These are phyloP conservation scores for Taiwanofungus camphoratus DNA, from an alignment of 1,284 basidiomycete species.

Conservation along the genomic window DNA sequence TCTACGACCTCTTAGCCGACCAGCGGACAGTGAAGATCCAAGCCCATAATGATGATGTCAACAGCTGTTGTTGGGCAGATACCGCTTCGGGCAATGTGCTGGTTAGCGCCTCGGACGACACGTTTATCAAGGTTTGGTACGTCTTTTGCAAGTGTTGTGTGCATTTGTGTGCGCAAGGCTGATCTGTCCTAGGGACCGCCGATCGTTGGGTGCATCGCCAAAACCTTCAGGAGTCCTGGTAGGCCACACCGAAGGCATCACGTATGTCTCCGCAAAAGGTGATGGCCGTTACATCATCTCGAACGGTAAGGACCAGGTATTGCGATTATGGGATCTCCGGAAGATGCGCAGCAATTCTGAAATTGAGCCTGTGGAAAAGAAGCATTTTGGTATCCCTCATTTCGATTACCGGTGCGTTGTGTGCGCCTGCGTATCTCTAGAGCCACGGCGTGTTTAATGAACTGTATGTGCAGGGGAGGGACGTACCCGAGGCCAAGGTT, in stretches of 20 bases:
- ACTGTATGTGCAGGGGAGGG: constrained; percentile 44
- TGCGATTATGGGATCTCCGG: constrained; percentile 91
- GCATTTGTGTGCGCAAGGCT: background rate
- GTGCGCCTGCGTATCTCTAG: too few relatives aligned
- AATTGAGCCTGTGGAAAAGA: constrained; percentile 48
- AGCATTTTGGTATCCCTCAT: constrained; percentile 52
- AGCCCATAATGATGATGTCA: constrained; percentile 89
- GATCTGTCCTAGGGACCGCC: constrained; percentile 67
- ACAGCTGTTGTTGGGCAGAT: constrained; percentile 96
- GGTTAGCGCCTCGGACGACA: constrained; percentile 91
- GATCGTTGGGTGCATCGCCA: constrained; percentile 73
- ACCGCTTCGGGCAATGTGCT: constrained; percentile 88
- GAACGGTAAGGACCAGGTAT: constrained; percentile 96
- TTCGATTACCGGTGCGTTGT: constrained; percentile 77
- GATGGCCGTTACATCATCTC: constrained; percentile 95
- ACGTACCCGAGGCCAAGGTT: constrained; percentile 60
- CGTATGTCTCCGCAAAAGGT: constrained; percentile 83
- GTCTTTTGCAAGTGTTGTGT: constrained; percentile 15
- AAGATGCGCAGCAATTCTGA: constrained; percentile 81
- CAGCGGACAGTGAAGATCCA: constrained; percentile 76
- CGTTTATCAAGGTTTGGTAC: constrained; percentile 92
- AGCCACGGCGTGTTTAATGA: background rate
- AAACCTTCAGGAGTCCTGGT: constrained; percentile 90
- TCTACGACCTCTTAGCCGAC: constrained; percentile 86
- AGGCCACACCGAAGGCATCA: constrained; percentile 94